Percentiles rank a stretch among this genome's conserved stretches.
phyloP scores from a whole-genome alignment of 2,329 filamentous ascomycete species.

The Aspergillus ustus region DNA sequence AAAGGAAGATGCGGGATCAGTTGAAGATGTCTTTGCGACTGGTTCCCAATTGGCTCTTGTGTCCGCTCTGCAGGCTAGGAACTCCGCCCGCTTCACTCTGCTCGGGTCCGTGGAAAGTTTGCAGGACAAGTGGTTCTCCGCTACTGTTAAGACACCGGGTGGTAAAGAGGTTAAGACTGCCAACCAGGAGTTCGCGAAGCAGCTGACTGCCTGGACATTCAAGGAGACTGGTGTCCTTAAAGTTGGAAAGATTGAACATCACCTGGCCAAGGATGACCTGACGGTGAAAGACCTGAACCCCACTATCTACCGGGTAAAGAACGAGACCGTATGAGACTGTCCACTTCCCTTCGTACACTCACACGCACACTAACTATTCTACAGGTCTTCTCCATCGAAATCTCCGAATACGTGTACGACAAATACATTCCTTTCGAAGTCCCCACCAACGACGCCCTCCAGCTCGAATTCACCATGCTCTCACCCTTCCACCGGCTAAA shows the following conservation, averaged over 20 bases:
- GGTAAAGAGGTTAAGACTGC: slow-evolving; percentile 65
- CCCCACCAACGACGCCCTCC: slow-evolving; percentile 72
- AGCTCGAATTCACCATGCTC: slow-evolving; percentile 98
- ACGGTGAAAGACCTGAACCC: slow-evolving; percentile 67
- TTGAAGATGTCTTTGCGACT: slow-evolving; percentile 83
- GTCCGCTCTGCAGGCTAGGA: slow-evolving; percentile 87
- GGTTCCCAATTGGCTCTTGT: slow-evolving; percentile 83
- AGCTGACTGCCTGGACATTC: slow-evolving; percentile 93
- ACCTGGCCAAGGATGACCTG: slow-evolving; percentile 57
- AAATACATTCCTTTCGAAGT: slow-evolving; percentile 75
- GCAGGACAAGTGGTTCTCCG: slow-evolving; percentile 85
- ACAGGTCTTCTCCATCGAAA: slow-evolving; percentile 81
- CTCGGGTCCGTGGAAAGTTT: slow-evolving; percentile 86
- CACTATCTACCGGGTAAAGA: slow-evolving; percentile 92
- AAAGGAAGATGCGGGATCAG: slow-evolving; percentile 74
- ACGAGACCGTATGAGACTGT: slow-evolving; percentile 77
- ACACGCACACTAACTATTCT: slow-evolving; percentile 32
- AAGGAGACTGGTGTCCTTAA: slow-evolving; percentile 89
- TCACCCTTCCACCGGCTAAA: slow-evolving; percentile 92
- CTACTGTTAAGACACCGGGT: slow-evolving; percentile 66
- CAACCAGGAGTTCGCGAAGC: slow-evolving; percentile 85
- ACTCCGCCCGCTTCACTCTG: slow-evolving; percentile 86
- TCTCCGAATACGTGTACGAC: slow-evolving; percentile 82
- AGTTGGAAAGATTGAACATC: slow-evolving; percentile 82
- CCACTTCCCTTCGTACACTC: too few species aligned